Percentiles rank a stretch among this genome's conserved stretches.
Conservation (phyloP, 192 early-diverging fungal species). For the Jimgerdemannia flammicorona region DNA sequence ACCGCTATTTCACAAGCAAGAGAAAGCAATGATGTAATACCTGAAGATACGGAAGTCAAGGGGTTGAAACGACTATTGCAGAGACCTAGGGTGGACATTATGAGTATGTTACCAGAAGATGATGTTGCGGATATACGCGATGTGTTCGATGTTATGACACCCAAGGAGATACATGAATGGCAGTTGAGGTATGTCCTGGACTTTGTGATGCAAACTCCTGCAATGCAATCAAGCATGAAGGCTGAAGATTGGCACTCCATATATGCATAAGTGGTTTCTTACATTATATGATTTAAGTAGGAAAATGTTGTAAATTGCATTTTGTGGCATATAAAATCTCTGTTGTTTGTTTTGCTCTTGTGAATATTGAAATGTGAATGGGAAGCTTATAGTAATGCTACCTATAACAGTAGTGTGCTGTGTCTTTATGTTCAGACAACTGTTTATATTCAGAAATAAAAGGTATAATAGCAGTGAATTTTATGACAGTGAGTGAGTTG, state of each 20-base stretch:
- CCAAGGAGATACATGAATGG: slow-evolving; percentile 4
- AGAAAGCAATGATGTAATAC: not conserved
- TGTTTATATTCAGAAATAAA: no score
- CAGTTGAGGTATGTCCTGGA: slow-evolving; percentile 3
- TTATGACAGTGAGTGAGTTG: no score
- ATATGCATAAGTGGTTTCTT: not conserved
- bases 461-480: no score
- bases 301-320: not conserved
- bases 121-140: slow-evolving; percentile 9
- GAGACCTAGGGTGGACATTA: not conserved
- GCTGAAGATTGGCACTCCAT: not conserved
- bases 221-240: not conserved
- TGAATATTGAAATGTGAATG: not conserved
- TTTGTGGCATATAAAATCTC: not conserved
- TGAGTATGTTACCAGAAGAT: not conserved
- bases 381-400: not conserved
- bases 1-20: not conserved
- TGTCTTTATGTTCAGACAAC: not conserved
- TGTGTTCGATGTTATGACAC: slow-evolving; percentile 6
- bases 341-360: not conserved
- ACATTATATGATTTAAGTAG: not conserved
- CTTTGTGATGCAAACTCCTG: slow-evolving; percentile 7
- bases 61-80: slow-evolving; percentile 2
- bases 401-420: not conserved
- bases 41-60: slow-evolving; percentile 2